phyloP scores from a whole-genome alignment of 768 basidiomycete species.

The Lactarius tabidus region DNA sequence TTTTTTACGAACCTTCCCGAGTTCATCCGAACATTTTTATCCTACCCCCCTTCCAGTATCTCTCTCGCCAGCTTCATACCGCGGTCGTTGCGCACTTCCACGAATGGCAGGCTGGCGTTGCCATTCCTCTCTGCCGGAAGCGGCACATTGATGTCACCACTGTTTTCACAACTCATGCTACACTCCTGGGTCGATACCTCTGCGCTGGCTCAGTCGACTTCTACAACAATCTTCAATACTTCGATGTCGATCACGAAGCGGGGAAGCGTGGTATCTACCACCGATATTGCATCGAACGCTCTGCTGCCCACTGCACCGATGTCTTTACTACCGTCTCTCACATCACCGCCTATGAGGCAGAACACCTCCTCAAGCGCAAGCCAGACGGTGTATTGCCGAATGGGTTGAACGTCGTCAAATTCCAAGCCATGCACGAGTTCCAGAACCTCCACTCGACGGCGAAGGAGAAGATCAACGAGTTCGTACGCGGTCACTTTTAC shows the following conservation, averaged over 20 bases:
- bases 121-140: slow-evolving; percentile 92
- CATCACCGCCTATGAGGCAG: slow-evolving; percentile 96
- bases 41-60: slow-evolving; percentile 51
- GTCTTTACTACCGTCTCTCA: slow-evolving; percentile 98
- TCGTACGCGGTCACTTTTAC: slow-evolving; percentile 96
- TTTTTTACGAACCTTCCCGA: neutral
- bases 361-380: slow-evolving; percentile 95
- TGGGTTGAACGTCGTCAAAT: slow-evolving; percentile 97
- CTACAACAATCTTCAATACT: slow-evolving; percentile 99
- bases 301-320: slow-evolving; percentile 91
- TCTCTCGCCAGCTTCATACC: slow-evolving; percentile 70
- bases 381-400: slow-evolving; percentile 97
- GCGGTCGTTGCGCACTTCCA: slow-evolving; percentile 98
- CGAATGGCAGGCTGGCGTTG: slow-evolving; percentile 98
- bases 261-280: slow-evolving; percentile 99
- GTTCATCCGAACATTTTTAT: slow-evolving; percentile 19
- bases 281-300: slow-evolving; percentile 94
- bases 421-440: slow-evolving; percentile 99
- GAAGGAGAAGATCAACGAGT: slow-evolving; percentile 99
- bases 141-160: slow-evolving; percentile 98
- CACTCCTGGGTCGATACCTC: slow-evolving; percentile 95
- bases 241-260: slow-evolving; percentile 99
- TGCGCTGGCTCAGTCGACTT: slow-evolving; percentile 98
- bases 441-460: slow-evolving; percentile 89
- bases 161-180: slow-evolving; percentile 98